Evolutionary conservation across 2,329 filamentous ascomycete genomes (phyloP).

Genomic region (Bipolaris cookei): DNA sequence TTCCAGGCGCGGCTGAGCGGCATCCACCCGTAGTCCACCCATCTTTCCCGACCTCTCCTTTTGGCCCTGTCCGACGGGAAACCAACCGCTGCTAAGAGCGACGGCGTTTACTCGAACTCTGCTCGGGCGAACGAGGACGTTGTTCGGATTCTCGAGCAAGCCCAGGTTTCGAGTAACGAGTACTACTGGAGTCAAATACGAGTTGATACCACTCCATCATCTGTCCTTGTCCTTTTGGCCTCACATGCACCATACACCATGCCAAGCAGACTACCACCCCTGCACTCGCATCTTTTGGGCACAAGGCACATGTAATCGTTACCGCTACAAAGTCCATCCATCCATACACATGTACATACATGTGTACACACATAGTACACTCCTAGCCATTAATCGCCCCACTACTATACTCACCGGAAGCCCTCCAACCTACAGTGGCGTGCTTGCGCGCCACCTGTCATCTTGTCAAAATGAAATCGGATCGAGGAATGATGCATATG

Average conservation of each 20-base stretch:
- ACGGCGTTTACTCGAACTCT: conserved; percentile 28
- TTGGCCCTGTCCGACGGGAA: conserved; percentile 30
- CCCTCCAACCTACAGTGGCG: neutral
- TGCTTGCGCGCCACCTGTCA: neutral
- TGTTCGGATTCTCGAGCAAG: conserved; percentile 19
- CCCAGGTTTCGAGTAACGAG: conserved; percentile 5
- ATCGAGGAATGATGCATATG: neutral
- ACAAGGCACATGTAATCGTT: neutral
- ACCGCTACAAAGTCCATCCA: conserved; percentile 1
- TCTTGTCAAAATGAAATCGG: neutral
- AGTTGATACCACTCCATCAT: too few species aligned
- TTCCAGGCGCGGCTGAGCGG: conserved; percentile 16
- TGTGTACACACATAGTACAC: neutral
- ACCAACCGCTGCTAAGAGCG: conserved; percentile 14
- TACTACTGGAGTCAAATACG: neutral
- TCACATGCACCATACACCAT: neutral
- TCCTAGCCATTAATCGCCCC: neutral
- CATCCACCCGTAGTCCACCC: conserved; percentile 5
- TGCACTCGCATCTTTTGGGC: conserved; percentile 2
- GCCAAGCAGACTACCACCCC: neutral
- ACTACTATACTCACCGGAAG: neutral
- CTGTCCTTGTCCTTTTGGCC: neutral
- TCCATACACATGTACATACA: neutral
- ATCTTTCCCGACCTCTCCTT: conserved; percentile 15
- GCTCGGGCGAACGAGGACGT: conserved; percentile 31